A percentile compares a stretch with the other conserved stretches of the same genome.
Conservation (phyloP, 1,139 yeast genomes). For the Yamadazyma taylorii region DNA sequence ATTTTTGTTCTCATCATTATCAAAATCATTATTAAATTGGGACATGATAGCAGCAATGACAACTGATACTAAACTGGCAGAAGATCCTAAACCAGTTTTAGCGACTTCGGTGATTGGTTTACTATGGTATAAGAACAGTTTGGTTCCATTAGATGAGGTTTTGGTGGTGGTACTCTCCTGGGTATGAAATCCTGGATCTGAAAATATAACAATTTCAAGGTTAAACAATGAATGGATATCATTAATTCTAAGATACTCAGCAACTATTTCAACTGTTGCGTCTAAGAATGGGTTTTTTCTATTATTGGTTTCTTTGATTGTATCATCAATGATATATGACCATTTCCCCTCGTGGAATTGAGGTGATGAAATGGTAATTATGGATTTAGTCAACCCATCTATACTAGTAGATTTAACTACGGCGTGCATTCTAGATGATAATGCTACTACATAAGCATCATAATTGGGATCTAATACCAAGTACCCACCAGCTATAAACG, state of each 20-base stretch:
- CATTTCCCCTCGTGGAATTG: slow-evolving; percentile 77
- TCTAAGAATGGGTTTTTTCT: slow-evolving; percentile 71
- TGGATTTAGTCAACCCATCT: not conserved
- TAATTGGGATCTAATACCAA: slow-evolving; percentile 79
- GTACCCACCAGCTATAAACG: slow-evolving; percentile 91
- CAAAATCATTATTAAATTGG: slow-evolving; percentile 32
- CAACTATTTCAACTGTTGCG: slow-evolving; percentile 56
- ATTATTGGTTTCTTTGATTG: slow-evolving; percentile 27
- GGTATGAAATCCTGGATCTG: slow-evolving; percentile 91
- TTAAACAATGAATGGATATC: slow-evolving; percentile 1
- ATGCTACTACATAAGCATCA: slow-evolving; percentile 79
- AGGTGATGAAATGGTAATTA: slow-evolving; percentile 49
- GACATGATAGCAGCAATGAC: slow-evolving; percentile 69
- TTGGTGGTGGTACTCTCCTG: slow-evolving; percentile 47
- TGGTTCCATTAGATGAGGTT: slow-evolving; percentile 31
- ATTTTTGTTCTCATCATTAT: slow-evolving; percentile 17
- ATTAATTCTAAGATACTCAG: slow-evolving; percentile 48
- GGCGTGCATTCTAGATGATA: slow-evolving; percentile 89
- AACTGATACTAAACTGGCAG: slow-evolving; percentile 90
- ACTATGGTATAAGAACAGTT: slow-evolving; percentile 59
- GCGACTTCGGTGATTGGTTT: slow-evolving; percentile 68
- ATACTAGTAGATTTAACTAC: slow-evolving; percentile 31
- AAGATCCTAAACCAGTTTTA: slow-evolving; percentile 94
- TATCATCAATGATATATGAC: slow-evolving; percentile 44
- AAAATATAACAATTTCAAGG: slow-evolving; percentile 62